Evolutionary conservation across 768 basidiomycete species (phyloP), one percentile per base, ranked within the genome.

Genomic region (Termitomyces titanicus): DNA sequence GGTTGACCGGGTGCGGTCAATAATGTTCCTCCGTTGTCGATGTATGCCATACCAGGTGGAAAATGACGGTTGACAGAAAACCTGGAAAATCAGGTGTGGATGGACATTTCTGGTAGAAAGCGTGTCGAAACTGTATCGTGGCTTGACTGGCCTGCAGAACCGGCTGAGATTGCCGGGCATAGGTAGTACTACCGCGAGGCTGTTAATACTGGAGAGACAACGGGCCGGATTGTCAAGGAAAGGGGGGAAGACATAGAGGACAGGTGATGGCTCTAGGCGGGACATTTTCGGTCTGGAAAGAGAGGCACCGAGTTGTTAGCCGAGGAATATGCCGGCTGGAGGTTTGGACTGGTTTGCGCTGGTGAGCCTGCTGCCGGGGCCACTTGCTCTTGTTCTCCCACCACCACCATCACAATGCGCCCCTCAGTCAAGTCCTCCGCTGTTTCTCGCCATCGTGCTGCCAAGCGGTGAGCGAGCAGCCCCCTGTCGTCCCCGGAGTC

Each of bases 381-480:
- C 70, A 65, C 67, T 57, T 67, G 66, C 63, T 64, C 71, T 72
- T 77, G 68, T 70, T 71, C 71, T 72, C 74, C 72, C 72, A 75
- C 75, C 72, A 75, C 75, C 68, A 74, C 66, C 69, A 58, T 55
- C 63, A 47, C 51, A 63, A 66, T 68, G 63, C 59, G 47, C 37
- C 56, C 67, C 17, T 13, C 51, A 27, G 24, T 25, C 42, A 25
- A 17, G 5, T 8, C 42, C 22, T 39, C 55, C 39, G 25, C 60
- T 35, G 58, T 60, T 47, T 63, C 68, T 54, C 53, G 67, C 40
- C 47, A 61, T 52, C 55, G 64, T 50, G 17, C 62, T 37, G 46
- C 55, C 35, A 74, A 69, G 68, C 75, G 76, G 76, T 77, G 61
- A 55, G 49, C 53, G 61, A 55, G 49, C 53, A 35, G 38, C 40